Percentiles rank a stretch among this genome's conserved stretches.
phyloP scores from a whole-genome alignment of 768 basidiomycete species.

The Amanita rubescens region DNA sequence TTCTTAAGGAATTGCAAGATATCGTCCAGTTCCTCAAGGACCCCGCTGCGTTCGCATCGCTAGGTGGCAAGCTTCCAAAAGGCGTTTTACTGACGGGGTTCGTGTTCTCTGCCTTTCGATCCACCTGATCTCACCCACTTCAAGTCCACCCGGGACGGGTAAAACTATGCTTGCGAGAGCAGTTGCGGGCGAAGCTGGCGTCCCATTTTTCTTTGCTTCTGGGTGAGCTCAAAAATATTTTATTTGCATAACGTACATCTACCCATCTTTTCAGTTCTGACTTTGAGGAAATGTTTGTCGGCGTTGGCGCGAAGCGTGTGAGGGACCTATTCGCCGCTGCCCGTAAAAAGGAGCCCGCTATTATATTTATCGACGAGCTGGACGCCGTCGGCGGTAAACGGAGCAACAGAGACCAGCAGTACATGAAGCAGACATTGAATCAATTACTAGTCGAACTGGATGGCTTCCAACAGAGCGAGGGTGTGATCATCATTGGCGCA shows the following conservation, averaged over 20 bases:
- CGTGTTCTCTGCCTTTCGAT: slow-evolving; percentile 10
- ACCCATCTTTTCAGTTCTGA: slow-evolving; percentile 51
- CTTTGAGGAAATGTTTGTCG: slow-evolving; percentile 98
- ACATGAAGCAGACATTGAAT: slow-evolving; percentile 92
- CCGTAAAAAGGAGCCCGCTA: slow-evolving; percentile 90
- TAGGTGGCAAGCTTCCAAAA: slow-evolving; percentile 93
- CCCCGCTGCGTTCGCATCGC: slow-evolving; percentile 79
- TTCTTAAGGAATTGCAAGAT: slow-evolving; percentile 79
- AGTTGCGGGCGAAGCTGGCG: slow-evolving; percentile 95
- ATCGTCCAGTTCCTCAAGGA: slow-evolving; percentile 94
- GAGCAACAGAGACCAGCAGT: slow-evolving; percentile 75
- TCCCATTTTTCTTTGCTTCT: slow-evolving; percentile 95
- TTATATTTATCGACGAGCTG: slow-evolving; percentile 97
- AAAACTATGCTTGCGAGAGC: slow-evolving; percentile 98
- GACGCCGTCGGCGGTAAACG: slow-evolving; percentile 93
- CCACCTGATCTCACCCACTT: not conserved
- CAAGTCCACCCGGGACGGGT: slow-evolving; percentile 82
- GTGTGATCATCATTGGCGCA: slow-evolving; percentile 93
- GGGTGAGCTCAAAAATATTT: slow-evolving; percentile 42
- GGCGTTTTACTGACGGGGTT: slow-evolving; percentile 86
- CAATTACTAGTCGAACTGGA: slow-evolving; percentile 97
- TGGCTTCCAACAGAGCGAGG: slow-evolving; percentile 90
- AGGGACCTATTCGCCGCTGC: slow-evolving; percentile 93
- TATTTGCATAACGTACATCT: not conserved
- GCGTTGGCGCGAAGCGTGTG: slow-evolving; percentile 91